phyloP scores from a whole-genome alignment of 1,284 basidiomycete genomes.

The Tylopilus orsonianus region DNA sequence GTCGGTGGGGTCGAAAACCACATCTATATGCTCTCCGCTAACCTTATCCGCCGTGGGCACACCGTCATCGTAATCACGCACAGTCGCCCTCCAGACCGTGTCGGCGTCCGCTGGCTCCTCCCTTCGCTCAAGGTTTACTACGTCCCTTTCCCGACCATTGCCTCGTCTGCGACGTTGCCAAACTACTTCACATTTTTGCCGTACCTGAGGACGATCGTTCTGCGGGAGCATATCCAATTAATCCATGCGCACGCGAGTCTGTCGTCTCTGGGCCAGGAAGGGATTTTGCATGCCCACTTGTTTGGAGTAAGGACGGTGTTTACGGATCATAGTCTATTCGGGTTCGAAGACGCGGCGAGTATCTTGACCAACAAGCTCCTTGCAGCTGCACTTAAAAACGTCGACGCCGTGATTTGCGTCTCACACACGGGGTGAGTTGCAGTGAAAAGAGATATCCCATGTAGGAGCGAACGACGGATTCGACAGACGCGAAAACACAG shows the following conservation, averaged over 20 bases:
- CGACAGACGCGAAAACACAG: slow-evolving; percentile 87
- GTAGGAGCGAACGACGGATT: not conserved
- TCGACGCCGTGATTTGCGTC: slow-evolving; percentile 94
- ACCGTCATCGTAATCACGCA: slow-evolving; percentile 97
- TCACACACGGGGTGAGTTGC: slow-evolving; percentile 87
- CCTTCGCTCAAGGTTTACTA: slow-evolving; percentile 93
- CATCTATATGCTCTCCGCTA: slow-evolving; percentile 90
- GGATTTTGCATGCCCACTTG: slow-evolving; percentile 83
- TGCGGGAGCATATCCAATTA: slow-evolving; percentile 85
- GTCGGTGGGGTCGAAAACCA: slow-evolving; percentile 97
- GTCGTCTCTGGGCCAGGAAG: slow-evolving; percentile 90
- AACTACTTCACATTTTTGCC: slow-evolving; percentile 93
- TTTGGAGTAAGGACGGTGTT: slow-evolving; percentile 88
- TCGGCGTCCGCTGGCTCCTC: slow-evolving; percentile 85
- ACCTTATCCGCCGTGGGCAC: slow-evolving; percentile 82
- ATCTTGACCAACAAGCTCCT: slow-evolving; percentile 97
- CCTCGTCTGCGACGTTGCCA: slow-evolving; percentile 89
- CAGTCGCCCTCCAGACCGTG: slow-evolving; percentile 80
- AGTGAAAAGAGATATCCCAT: not conserved
- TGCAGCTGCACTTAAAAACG: slow-evolving; percentile 82
- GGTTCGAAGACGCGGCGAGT: slow-evolving; percentile 93
- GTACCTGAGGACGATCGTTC: slow-evolving; percentile 84
- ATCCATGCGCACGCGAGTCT: slow-evolving; percentile 94
- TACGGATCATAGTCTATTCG: slow-evolving; percentile 96
- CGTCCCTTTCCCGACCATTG: slow-evolving; percentile 86